Evolutionary conservation across 202 grass and related monocot genomes (phyloP).

Genomic region (Panicum virgatum): DNA sequence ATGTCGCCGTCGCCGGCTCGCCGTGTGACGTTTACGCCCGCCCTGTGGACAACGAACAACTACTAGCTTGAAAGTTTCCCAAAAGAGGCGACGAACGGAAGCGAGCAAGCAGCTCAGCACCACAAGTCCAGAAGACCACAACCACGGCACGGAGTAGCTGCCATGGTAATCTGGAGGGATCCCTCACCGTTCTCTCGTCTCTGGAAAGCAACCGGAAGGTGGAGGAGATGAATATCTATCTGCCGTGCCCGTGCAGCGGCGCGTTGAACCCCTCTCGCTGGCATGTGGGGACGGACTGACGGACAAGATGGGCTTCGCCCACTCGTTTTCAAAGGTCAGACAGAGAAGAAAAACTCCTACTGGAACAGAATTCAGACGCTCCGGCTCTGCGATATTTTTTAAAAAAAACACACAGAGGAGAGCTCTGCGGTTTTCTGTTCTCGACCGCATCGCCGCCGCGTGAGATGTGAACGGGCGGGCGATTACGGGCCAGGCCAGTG

Average conservation of each 20-base stretch:
- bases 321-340: slow-evolving; percentile 36
- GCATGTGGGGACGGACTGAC: not conserved
- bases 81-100: not conserved
- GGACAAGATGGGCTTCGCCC: not conserved
- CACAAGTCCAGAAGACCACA: no score
- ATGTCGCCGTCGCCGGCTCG: not conserved
- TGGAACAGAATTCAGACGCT: not conserved
- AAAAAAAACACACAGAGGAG: not conserved
- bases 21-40: not conserved
- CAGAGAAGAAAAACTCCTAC: not conserved
- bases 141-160: not conserved
- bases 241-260: no score
- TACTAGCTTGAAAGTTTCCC: not conserved
- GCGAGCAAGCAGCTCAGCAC: not conserved
- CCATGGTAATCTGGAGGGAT: not conserved
- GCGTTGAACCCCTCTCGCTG: not conserved
- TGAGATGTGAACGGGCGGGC: no score
- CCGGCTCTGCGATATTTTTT: not conserved
- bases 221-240: not conserved
- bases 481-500: not conserved
- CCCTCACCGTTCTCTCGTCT: not conserved
- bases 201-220: not conserved
- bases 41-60: not conserved
- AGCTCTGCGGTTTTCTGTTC: not conserved
- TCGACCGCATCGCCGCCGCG: not conserved